Conservation (phyloP, 2,329 filamentous ascomycete species). For the Xylariaceae sp. region DNA sequence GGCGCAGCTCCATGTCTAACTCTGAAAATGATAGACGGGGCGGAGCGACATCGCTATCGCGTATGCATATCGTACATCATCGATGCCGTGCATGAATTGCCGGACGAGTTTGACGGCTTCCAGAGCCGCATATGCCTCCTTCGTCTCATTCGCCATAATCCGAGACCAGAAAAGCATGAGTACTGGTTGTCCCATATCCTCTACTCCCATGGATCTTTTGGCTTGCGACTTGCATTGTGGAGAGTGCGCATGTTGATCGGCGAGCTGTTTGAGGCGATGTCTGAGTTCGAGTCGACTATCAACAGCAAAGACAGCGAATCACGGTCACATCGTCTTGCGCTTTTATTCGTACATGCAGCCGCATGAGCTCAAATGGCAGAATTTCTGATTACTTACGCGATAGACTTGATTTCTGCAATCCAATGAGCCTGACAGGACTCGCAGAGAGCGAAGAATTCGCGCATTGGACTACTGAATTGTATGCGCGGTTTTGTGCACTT, state of each 20-base stretch:
- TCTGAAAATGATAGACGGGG: background rate
- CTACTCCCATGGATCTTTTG: too few species aligned
- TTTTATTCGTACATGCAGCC: conserved; percentile 34
- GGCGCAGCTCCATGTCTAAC: too few species aligned
- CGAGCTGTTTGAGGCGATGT: too few species aligned
- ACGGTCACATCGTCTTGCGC: conserved; percentile 33
- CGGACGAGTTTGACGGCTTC: conserved; percentile 41
- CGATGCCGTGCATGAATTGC: conserved; percentile 40
- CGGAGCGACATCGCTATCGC: conserved; percentile 25
- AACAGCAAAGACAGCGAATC: conserved; percentile 47
- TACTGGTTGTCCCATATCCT: too few species aligned
- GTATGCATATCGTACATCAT: conserved; percentile 30
- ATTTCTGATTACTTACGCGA: conserved; percentile 30
- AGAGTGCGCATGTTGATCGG: too few species aligned
- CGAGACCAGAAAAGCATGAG: conserved; percentile 21
- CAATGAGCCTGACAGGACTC: too few species aligned
- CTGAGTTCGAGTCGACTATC: conserved; percentile 34
- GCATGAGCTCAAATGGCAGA: conserved; percentile 46
- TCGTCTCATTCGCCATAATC: conserved; percentile 36
- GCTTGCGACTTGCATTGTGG: too few species aligned
- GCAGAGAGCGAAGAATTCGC: too few species aligned
- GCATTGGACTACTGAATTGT: too few species aligned
- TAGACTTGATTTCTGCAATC: too few species aligned
- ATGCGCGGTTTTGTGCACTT: too few species aligned
- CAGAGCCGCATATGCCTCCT: conserved; percentile 42